Evolutionary conservation across 176 grass and related monocot species (phyloP).

Genomic region (Triticum urartu): DNA sequence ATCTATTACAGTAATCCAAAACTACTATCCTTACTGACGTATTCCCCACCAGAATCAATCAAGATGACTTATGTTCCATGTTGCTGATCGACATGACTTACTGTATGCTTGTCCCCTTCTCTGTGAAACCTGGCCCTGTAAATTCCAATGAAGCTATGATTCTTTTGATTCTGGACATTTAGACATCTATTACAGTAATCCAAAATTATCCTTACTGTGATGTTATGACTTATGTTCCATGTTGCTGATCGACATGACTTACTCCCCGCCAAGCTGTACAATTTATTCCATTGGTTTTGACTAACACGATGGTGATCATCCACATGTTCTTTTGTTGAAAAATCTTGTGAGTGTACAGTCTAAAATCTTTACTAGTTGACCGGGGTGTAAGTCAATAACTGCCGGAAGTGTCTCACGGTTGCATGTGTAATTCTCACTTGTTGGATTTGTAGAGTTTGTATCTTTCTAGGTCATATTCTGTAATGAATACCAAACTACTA

Average conservation of each 20-base stretch:
- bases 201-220: neutral
- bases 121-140: neutral
- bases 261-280: neutral
- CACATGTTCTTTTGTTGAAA: neutral
- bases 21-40: neutral
- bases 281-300: neutral
- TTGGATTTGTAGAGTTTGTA: neutral
- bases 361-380: neutral
- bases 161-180: neutral
- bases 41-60: neutral
- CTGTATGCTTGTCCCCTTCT: neutral
- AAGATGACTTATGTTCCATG: neutral
- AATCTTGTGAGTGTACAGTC: neutral
- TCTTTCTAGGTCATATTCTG: neutral
- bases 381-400: neutral
- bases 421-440: neutral
- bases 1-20: neutral
- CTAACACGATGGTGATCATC: neutral
- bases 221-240: neutral
- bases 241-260: neutral
- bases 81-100: neutral
- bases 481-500: neutral
- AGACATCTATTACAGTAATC: neutral
- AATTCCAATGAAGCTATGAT: neutral
- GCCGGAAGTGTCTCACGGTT: neutral